A percentile compares a stretch with the other conserved stretches of the same genome.
phyloP scores from a whole-genome alignment of 129 eudicot genomes.

The Helianthus tuberosus region DNA sequence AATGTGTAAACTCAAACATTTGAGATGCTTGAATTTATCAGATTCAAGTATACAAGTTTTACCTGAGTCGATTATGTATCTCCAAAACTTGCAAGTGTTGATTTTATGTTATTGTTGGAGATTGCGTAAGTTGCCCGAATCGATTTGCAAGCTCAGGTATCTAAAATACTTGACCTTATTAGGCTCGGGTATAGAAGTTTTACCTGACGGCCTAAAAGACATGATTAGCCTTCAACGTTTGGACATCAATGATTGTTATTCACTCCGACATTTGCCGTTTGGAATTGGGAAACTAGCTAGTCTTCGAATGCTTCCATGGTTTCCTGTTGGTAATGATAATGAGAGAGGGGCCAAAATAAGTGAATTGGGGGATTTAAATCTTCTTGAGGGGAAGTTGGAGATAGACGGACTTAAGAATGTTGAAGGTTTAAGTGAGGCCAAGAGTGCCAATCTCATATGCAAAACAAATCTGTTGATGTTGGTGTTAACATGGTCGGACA shows the following conservation, averaged over 20 bases:
- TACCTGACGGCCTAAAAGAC: constrained; percentile 5
- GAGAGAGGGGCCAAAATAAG: constrained; percentile 3
- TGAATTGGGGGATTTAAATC: constrained; percentile 21
- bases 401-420: background rate
- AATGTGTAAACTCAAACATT: background rate
- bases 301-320: background rate
- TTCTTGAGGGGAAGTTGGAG: background rate
- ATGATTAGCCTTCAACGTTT: background rate
- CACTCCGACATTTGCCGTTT: background rate
- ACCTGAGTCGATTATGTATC: constrained; percentile 37
- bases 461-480: background rate
- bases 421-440: constrained; percentile 6
- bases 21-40: constrained; percentile 30
- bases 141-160: too few relatives aligned
- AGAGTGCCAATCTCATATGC: constrained; percentile 7
- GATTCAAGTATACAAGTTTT: constrained; percentile 23
- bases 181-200: too few relatives aligned
- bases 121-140: background rate
- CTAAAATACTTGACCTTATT: too few relatives aligned
- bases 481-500: too few relatives aligned
- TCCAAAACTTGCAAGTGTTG: constrained; percentile 35
- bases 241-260: background rate
- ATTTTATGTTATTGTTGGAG: background rate
- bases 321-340: background rate
- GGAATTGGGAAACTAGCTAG: constrained; percentile 1